phyloP scores from a whole-genome alignment of 2,329 filamentous ascomycete species.

The Epichloe festucae region DNA sequence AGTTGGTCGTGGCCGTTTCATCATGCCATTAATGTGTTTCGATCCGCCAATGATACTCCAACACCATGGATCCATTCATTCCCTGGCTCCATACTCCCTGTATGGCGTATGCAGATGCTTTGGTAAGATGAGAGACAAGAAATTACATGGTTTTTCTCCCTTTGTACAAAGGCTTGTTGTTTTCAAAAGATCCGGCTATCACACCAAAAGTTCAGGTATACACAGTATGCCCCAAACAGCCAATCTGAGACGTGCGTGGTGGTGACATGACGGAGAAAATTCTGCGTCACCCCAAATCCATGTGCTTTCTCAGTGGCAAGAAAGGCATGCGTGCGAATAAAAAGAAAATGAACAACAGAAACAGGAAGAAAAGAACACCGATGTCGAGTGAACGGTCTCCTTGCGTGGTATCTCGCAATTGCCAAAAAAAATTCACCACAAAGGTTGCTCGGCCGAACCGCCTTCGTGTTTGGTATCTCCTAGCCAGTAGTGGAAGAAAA shows the following conservation, averaged over 20 bases:
- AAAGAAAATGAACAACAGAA: neutral
- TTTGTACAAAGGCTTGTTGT: neutral
- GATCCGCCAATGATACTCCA: neutral
- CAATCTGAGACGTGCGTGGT: neutral
- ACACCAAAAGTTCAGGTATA: neutral
- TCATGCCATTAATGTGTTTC: neutral
- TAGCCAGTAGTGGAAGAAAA: neutral
- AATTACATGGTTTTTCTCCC: neutral
- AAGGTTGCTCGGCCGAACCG: neutral
- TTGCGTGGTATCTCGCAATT: conserved; percentile 1
- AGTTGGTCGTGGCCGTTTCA: neutral
- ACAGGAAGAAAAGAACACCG: neutral
- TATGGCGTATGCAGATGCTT: neutral
- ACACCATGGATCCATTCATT: neutral
- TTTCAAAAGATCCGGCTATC: neutral
- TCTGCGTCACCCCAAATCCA: neutral
- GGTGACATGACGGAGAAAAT: neutral
- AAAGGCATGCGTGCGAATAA: neutral
- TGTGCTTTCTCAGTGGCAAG: neutral
- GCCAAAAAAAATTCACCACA: neutral
- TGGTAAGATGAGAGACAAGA: neutral
- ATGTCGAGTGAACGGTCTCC: neutral
- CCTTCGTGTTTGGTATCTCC: conserved; percentile 4
- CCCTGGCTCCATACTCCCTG: neutral
- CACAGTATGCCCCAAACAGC: neutral